Percentiles rank a stretch among this genome's conserved stretches.
phyloP scores from a whole-genome alignment of 352 stramenopile species.

The Lagenidium sp. region DNA sequence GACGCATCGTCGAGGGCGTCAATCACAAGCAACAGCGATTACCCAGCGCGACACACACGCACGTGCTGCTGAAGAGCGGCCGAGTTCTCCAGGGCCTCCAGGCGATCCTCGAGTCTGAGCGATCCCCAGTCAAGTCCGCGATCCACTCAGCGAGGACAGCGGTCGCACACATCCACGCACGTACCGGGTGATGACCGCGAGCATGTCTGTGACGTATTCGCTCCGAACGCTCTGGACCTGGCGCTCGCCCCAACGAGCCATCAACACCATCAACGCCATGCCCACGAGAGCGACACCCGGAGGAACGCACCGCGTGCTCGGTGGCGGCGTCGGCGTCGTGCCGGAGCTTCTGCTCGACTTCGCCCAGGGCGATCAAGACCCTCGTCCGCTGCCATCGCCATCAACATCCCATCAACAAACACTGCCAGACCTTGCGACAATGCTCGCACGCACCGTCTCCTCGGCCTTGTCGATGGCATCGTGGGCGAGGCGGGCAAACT shows the following conservation, averaged over 20 bases:
- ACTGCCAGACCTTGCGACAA: too few species aligned
- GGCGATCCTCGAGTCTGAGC: not conserved
- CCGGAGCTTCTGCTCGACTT: constrained; percentile 28
- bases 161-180: too few species aligned
- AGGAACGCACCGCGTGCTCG: constrained; percentile 23
- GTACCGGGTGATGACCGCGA: too few species aligned
- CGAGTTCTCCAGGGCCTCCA: not conserved
- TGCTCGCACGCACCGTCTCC: too few species aligned
- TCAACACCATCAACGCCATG: not conserved
- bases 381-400: constrained; percentile 25
- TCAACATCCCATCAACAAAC: not conserved
- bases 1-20: too few species aligned
- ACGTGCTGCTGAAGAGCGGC: too few species aligned
- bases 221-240: not conserved
- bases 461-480: constrained; percentile 24
- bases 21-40: too few species aligned
- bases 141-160: too few species aligned
- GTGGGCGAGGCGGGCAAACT: constrained; percentile 25
- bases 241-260: not conserved
- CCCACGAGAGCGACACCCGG: too few species aligned
- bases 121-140: too few species aligned
- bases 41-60: too few species aligned
- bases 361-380: constrained; percentile 21
- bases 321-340: constrained; percentile 23
- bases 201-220: too few species aligned